phyloP scores from a whole-genome alignment of 495 filamentous ascomycete genomes.

The Platismatia glauca region DNA sequence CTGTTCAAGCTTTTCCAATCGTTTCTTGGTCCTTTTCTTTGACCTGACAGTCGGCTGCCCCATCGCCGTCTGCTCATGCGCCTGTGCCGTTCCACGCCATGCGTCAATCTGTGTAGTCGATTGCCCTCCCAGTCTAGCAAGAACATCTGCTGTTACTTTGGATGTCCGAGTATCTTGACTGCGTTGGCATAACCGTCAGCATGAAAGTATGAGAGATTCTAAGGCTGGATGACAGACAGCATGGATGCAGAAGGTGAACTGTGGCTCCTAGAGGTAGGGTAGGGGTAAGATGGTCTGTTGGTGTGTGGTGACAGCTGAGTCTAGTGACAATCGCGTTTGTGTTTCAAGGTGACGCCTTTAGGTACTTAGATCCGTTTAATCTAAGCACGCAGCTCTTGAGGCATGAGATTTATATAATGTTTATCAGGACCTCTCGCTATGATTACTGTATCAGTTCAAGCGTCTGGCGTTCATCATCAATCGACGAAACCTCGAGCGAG shows the following conservation, averaged over 20 bases:
- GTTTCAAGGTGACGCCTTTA: background rate
- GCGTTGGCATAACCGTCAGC: background rate
- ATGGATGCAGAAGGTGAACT: background rate
- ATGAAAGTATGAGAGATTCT: background rate
- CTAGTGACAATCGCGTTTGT: background rate
- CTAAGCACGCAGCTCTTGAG: background rate
- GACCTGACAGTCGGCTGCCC: background rate
- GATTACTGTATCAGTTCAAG: background rate
- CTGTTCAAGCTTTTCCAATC: background rate
- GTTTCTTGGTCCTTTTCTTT: background rate
- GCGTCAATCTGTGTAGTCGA: background rate
- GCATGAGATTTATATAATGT: background rate
- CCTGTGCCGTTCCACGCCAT: background rate
- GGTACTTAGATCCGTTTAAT: too few species aligned
- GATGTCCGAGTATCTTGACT: background rate
- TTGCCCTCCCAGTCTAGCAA: background rate
- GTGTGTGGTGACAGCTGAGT: background rate
- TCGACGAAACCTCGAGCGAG: background rate
- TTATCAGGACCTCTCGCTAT: background rate
- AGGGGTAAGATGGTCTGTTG: background rate
- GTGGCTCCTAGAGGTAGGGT: background rate
- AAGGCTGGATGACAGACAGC: background rate
- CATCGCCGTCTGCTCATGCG: conserved; percentile 2
- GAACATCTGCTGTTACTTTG: background rate
- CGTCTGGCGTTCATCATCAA: background rate